A percentile compares a stretch with the other conserved stretches of the same genome.
Evolutionary conservation across 169 alveolate genomes (phyloP).

Genomic region (Plasmodium inui): DNA sequence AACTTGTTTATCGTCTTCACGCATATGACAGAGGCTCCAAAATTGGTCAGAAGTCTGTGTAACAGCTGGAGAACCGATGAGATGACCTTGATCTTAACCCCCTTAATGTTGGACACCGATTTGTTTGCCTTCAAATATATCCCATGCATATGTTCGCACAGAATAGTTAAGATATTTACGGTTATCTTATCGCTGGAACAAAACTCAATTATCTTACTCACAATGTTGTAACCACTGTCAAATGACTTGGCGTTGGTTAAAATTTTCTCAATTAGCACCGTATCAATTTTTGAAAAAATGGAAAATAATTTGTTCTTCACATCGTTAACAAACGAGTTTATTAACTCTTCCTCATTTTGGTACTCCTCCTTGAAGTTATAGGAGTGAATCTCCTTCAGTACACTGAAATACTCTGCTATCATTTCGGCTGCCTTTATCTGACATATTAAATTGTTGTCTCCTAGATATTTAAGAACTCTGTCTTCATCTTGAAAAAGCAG

Average conservation of each 20-base stretch:
- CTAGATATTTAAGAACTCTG: constrained; percentile 8
- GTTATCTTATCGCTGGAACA: constrained; percentile 60
- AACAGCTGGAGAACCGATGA: constrained; percentile 19
- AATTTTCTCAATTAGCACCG: constrained; percentile 40
- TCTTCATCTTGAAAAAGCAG: constrained; percentile 54
- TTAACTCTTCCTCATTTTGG: constrained; percentile 49
- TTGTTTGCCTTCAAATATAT: constrained; percentile 48
- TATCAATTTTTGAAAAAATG: constrained; percentile 33
- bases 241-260: constrained; percentile 47
- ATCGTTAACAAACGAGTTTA: constrained; percentile 50
- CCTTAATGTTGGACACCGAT: constrained; percentile 46
- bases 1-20: constrained; percentile 59
- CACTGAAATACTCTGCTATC: constrained; percentile 27
- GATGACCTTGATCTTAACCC: constrained; percentile 52
- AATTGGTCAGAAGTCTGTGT: constrained; percentile 21
- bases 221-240: constrained; percentile 64
- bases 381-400: constrained; percentile 30
- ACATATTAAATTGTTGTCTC: constrained; percentile 58
- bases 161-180: constrained; percentile 13
- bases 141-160: constrained; percentile 37
- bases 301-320: constrained; percentile 32
- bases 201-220: constrained; percentile 47
- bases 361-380: constrained; percentile 3
- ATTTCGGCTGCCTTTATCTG: constrained; percentile 71
- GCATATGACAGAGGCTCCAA: constrained; percentile 46